Evolutionary conservation across 1,139 yeast genomes (phyloP).

Genomic region (Pichia norvegensis): DNA sequence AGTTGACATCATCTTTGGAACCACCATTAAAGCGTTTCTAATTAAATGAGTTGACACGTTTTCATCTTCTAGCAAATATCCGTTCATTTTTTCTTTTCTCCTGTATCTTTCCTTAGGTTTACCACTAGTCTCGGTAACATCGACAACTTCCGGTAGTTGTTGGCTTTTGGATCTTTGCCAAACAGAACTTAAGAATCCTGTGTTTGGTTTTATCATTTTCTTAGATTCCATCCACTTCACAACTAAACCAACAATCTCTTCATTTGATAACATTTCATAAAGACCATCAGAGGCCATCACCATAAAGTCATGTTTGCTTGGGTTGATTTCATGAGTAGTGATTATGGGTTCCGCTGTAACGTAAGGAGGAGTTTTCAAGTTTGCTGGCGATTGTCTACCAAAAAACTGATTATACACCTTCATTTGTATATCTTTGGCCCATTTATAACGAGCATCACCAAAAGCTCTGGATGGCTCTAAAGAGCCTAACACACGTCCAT

Average conservation of each 20-base stretch:
- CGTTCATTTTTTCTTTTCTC: slow-evolving; percentile 33
- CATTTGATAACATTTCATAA: slow-evolving; percentile 85
- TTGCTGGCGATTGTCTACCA: slow-evolving; percentile 74
- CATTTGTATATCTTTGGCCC: slow-evolving; percentile 72
- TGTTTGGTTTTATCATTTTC: slow-evolving; percentile 51
- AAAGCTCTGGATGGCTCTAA: slow-evolving; percentile 94
- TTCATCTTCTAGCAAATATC: slow-evolving; percentile 62
- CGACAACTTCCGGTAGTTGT: slow-evolving; percentile 55
- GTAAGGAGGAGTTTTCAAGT: slow-evolving; percentile 85
- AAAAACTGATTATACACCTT: slow-evolving; percentile 68
- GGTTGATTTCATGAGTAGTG: slow-evolving; percentile 69
- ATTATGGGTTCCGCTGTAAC: slow-evolving; percentile 95
- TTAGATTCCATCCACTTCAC: slow-evolving; percentile 88
- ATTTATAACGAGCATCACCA: slow-evolving; percentile 92
- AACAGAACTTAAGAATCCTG: slow-evolving; percentile 24
- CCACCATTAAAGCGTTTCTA: slow-evolving; percentile 90
- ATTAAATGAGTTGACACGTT: slow-evolving; percentile 91
- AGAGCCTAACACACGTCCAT: slow-evolving; percentile 90
- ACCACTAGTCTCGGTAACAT: slow-evolving; percentile 49
- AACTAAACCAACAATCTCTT: slow-evolving; percentile 86
- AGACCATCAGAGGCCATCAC: slow-evolving; percentile 94
- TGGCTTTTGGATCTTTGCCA: slow-evolving; percentile 42
- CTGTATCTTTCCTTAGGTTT: slow-evolving; percentile 54
- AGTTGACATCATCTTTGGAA: slow-evolving; percentile 74
- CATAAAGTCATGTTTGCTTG: slow-evolving; percentile 71